A percentile compares a stretch with the other conserved stretches of the same genome.
Evolutionary conservation across 2,329 filamentous ascomycete genomes (phyloP).

Genomic region (Aspergillus piperis): DNA sequence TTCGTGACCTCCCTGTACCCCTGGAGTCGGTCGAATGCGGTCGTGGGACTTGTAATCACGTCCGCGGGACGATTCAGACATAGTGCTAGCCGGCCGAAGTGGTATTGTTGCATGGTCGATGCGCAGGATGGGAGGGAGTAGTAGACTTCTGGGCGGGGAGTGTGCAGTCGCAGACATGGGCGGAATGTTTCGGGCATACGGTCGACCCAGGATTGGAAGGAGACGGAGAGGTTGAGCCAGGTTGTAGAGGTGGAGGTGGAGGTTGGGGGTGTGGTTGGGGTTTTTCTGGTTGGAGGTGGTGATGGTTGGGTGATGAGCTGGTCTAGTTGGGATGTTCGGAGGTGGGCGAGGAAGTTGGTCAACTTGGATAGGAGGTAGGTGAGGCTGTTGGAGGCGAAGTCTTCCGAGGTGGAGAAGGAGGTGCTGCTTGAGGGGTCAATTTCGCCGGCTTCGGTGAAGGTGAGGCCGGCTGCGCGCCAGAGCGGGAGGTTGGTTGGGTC

Average conservation of each 20-base stretch:
- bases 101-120: constrained; percentile 64
- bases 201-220: constrained; percentile 60
- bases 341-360: constrained; percentile 62
- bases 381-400: constrained; percentile 62
- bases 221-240: constrained; percentile 57
- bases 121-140: constrained; percentile 64
- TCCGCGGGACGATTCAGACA: constrained; percentile 62
- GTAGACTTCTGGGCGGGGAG: constrained; percentile 55
- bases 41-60: constrained; percentile 54
- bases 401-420: constrained; percentile 52
- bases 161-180: constrained; percentile 52
- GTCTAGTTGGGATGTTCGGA: constrained; percentile 52
- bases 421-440: constrained; percentile 40
- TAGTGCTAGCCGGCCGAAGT: constrained; percentile 64
- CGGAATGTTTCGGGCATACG: constrained; percentile 60
- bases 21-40: constrained; percentile 56
- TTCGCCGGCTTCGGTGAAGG: constrained; percentile 53
- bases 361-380: constrained; percentile 65
- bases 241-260: constrained; percentile 42
- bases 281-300: constrained; percentile 20
- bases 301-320: constrained; percentile 21
- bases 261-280: constrained; percentile 40
- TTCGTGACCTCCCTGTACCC: constrained; percentile 60
- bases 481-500: constrained; percentile 59
- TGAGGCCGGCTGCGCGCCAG: constrained; percentile 63